These are phyloP conservation scores for Apophysomyces variabilis DNA, from an alignment of 371 early-diverging fungal genomes.

Conservation along the genomic window DNA sequence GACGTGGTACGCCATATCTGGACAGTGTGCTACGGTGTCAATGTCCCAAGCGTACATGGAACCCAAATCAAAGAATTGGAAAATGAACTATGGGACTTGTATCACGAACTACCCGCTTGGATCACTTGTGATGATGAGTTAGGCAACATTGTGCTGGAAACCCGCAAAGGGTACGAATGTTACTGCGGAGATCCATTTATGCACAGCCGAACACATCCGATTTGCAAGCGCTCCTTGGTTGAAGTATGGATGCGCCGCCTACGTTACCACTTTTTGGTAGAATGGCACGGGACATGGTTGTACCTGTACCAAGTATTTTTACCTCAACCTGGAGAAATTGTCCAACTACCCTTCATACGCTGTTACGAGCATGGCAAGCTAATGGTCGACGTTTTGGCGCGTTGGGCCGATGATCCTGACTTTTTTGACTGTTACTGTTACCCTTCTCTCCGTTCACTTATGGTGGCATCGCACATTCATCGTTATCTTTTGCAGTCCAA, in stretches of 20 bases:
- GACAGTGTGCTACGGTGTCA: slow-evolving; percentile 20
- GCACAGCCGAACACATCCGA: slow-evolving; percentile 26
- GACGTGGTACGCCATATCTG: slow-evolving; percentile 24
- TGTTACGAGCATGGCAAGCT: slow-evolving; percentile 27
- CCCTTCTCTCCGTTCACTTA: slow-evolving; percentile 24
- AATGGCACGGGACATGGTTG: slow-evolving; percentile 34
- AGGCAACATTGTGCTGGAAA: slow-evolving; percentile 20
- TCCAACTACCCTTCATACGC: slow-evolving; percentile 30
- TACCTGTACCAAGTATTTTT: slow-evolving; percentile 28
- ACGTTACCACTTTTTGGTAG: slow-evolving; percentile 32
- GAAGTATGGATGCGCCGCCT: slow-evolving; percentile 35
- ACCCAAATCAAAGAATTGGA: slow-evolving; percentile 27
- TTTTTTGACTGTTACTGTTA: slow-evolving; percentile 36
- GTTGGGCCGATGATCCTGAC: slow-evolving; percentile 31
- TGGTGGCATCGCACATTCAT: slow-evolving; percentile 31
- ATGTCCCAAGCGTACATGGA: slow-evolving; percentile 16
- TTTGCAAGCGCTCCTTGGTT: slow-evolving; percentile 27
- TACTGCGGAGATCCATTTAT: slow-evolving; percentile 18
- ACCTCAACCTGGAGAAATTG: slow-evolving; percentile 28
- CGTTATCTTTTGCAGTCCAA: slow-evolving; percentile 27
- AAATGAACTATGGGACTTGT: slow-evolving; percentile 25
- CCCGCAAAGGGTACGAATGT: slow-evolving; percentile 22
- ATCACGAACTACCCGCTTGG: slow-evolving; percentile 27
- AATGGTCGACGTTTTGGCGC: slow-evolving; percentile 29
- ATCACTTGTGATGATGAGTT: slow-evolving; percentile 18